Base-by-base conservation (phyloP, 495 filamentous ascomycete genomes). In the Talaromyces wortmannii region DNA sequence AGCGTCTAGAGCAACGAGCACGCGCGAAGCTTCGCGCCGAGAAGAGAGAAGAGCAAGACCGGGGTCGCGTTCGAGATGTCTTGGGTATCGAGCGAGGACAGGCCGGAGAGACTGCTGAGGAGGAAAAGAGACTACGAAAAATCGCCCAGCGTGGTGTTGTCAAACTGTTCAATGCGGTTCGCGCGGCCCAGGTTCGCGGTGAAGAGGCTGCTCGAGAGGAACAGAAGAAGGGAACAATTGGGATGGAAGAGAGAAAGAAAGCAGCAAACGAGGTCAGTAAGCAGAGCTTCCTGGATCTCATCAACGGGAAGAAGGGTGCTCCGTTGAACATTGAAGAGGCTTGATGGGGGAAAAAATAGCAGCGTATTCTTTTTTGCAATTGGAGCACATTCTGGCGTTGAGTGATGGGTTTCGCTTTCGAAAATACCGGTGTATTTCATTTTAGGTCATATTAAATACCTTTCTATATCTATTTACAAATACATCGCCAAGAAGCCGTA, bases 101-200 rank as follows among this genome's bases (percentile, higher is more conserved):
- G 45, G 67, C 70, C 5, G 73, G 81, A 16, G 72, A 83, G 45
- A 82, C 88, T 8, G 68, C 86, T 53, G 90, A 90, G 68, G 79
- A 85, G 64, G 94, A 98, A 76, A 87, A 85, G 73, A 73, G 82
- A 50, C 67, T 96, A 62, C 81, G 84, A 62, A 92, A 95, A 77
- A 89, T 85, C 42, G 91, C 91, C 53, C 90, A 96, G 75, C 81
- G 89, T 31, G 91, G 91, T 78, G 91, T 96, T 16, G 84, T 97
- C 11, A 94, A 92, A 77, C 73, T 98, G 55, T 98, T 97, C 68
- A 95, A 97, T 72, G 95, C 94, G 0, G 90, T 98, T 31, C 79
- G 92, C 31, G 88, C 90, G 7, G 91, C 92, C 13, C 94, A 97
- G 73, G 86, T 96, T 31, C 87, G 86, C 60, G 89, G 84, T 2